Percentiles rank a stretch among this genome's conserved stretches.
These are phyloP conservation scores for Phytophthora pistaciae DNA, from an alignment of 352 stramenopile species.

Conservation along the genomic window DNA sequence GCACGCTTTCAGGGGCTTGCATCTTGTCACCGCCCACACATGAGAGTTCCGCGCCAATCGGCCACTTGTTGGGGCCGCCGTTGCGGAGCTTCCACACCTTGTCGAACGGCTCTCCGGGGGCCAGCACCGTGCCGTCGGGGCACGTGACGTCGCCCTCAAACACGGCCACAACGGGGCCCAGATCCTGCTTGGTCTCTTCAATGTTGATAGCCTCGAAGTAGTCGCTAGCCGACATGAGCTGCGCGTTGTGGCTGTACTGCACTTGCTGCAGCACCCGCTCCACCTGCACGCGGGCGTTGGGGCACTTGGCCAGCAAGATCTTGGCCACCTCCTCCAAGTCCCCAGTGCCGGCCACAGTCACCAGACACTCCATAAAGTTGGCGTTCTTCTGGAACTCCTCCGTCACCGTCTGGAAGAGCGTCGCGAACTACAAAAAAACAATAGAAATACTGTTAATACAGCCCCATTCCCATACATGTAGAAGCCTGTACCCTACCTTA, in stretches of 20 bases:
- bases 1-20: constrained; percentile 73
- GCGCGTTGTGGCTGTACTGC: constrained; percentile 73
- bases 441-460: not conserved
- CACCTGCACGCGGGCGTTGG: constrained; percentile 74
- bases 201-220: constrained; percentile 77
- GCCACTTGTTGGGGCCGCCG: constrained; percentile 79
- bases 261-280: constrained; percentile 80
- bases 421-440: constrained; percentile 49
- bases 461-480: not conserved
- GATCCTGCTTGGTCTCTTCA: constrained; percentile 77
- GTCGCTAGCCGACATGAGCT: constrained; percentile 76
- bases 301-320: constrained; percentile 80
- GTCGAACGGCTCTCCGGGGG: constrained; percentile 73
- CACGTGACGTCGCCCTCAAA: constrained; percentile 91
- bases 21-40: constrained; percentile 83
- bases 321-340: constrained; percentile 80
- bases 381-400: constrained; percentile 66
- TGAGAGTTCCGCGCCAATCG: constrained; percentile 68
- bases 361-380: constrained; percentile 64
- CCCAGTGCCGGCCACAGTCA: constrained; percentile 52
- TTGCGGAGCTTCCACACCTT: constrained; percentile 92
- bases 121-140: constrained; percentile 82
- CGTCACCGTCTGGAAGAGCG: constrained; percentile 70
- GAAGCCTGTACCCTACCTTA: constrained; percentile 32
- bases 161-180: constrained; percentile 73